These are phyloP conservation scores for Lippia alba DNA, from an alignment of 305 asterid genomes.

Conservation along the genomic window DNA sequence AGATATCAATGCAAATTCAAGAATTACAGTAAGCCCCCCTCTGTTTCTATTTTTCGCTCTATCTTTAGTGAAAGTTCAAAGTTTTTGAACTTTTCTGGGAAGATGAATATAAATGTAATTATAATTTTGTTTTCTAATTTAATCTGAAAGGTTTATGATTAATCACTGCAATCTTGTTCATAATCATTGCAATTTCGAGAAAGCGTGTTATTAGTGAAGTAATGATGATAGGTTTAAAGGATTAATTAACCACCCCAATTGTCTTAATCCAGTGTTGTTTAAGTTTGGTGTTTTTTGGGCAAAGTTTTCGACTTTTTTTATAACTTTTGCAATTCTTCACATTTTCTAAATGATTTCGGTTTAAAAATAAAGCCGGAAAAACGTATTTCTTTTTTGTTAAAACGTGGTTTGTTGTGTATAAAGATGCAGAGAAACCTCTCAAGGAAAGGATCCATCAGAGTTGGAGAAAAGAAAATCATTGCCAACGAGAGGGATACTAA, in stretches of 20 bases:
- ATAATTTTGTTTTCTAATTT: no score
- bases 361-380: not conserved
- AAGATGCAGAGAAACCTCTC: slow-evolving; percentile 72
- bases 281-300: slow-evolving; percentile 30
- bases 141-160: no score
- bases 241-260: slow-evolving; percentile 10
- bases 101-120: not conserved
- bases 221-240: slow-evolving; percentile 25
- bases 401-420: slow-evolving; percentile 24
- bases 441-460: slow-evolving; percentile 65
- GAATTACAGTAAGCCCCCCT: slow-evolving; percentile 54
- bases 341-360: not conserved
- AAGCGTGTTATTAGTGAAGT: slow-evolving; percentile 1
- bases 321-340: slow-evolving; percentile 20
- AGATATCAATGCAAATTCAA: slow-evolving; percentile 58
- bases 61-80: not conserved
- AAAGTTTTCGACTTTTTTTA: slow-evolving; percentile 14
- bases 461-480: slow-evolving; percentile 49
- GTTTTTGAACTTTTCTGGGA: not conserved
- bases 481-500: slow-evolving; percentile 48
- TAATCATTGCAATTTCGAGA: not conserved
- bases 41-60: not conserved
- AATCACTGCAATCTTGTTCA: no score
- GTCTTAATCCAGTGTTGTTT: slow-evolving; percentile 31
- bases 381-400: slow-evolving; percentile 25